These are phyloP conservation scores for Ophiostoma sp. DNA, from an alignment of 2,329 filamentous ascomycete species.

Conservation along the genomic window DNA sequence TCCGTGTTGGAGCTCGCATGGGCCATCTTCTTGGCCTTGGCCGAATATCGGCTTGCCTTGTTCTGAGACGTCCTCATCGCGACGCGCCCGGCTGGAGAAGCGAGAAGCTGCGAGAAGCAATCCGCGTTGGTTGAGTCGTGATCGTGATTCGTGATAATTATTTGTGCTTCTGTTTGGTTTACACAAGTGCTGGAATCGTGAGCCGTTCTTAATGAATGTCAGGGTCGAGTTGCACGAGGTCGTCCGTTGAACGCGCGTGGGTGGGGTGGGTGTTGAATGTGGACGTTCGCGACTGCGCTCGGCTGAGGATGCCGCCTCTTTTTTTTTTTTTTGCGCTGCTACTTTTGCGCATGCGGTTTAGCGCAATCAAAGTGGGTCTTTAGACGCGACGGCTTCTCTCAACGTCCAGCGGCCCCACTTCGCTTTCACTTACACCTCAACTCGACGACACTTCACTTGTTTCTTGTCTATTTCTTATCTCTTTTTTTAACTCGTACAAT, in stretches of 20 bases:
- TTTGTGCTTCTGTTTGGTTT: background rate
- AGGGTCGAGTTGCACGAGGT: background rate
- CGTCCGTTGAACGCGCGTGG: background rate
- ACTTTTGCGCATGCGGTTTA: background rate
- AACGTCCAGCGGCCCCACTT: background rate
- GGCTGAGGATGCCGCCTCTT: background rate
- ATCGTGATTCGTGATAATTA: background rate
- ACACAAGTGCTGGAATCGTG: background rate
- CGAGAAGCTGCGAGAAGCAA: too few relatives aligned
- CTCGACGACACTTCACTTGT: background rate
- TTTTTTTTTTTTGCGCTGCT: slow-evolving; percentile 9
- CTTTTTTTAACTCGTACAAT: background rate
- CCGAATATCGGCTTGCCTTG: background rate
- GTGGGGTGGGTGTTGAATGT: background rate
- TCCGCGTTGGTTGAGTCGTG: too few relatives aligned
- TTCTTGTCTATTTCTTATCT: background rate
- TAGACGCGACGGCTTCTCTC: slow-evolving; percentile 2
- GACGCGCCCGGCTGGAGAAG: background rate
- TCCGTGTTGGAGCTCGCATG: background rate
- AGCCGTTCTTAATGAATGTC: background rate
- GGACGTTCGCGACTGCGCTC: background rate
- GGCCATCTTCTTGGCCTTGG: background rate
- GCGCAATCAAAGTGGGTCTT: background rate
- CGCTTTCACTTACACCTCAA: slow-evolving; percentile 6
- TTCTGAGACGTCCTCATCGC: background rate